phyloP scores from a whole-genome alignment of 2,329 filamentous ascomycete genomes.

The Cladorrhinum sp. region DNA sequence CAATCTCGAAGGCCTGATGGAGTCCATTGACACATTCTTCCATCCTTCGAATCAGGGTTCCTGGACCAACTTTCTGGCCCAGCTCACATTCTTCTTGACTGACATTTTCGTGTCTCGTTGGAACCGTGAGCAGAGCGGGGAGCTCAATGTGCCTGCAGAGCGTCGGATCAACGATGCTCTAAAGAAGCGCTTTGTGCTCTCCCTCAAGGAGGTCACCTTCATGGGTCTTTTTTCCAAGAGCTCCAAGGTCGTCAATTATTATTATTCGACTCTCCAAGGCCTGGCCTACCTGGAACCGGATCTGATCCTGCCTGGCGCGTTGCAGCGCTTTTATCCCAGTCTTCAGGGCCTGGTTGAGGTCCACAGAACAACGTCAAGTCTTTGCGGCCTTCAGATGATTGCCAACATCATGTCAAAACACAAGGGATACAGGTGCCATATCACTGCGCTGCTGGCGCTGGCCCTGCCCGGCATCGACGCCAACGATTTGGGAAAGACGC shows the following conservation, averaged over 20 bases:
- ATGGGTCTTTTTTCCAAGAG: constrained; percentile 99
- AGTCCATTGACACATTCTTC: constrained; percentile 97
- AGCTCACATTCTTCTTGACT: constrained; percentile 86
- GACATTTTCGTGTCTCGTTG: constrained; percentile 97
- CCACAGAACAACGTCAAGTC: constrained; percentile 89
- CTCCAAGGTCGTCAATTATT: constrained; percentile 85
- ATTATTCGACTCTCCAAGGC: constrained; percentile 83
- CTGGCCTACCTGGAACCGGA: constrained; percentile 88
- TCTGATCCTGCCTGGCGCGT: constrained; percentile 84
- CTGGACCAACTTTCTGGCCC: constrained; percentile 87
- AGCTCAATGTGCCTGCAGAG: constrained; percentile 80
- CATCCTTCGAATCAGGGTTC: constrained; percentile 92
- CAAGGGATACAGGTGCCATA: constrained; percentile 94
- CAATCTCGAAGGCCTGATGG: constrained; percentile 84
- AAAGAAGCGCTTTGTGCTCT: constrained; percentile 84
- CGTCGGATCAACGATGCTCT: constrained; percentile 76
- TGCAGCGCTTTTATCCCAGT: constrained; percentile 95
- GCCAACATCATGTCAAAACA: constrained; percentile 87
- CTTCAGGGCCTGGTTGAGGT: constrained; percentile 96
- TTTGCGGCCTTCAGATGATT: constrained; percentile 88
- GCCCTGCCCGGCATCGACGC: constrained; percentile 94
- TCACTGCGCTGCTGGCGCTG: constrained; percentile 89
- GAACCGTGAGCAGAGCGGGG: constrained; percentile 91
- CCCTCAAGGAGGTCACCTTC: constrained; percentile 88
- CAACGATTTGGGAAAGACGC: constrained; percentile 94